Evolutionary conservation across 441 rosid genomes (phyloP), one percentile per base, ranked within the genome.

Genomic region (Pelargonium myrrhifolium): DNA sequence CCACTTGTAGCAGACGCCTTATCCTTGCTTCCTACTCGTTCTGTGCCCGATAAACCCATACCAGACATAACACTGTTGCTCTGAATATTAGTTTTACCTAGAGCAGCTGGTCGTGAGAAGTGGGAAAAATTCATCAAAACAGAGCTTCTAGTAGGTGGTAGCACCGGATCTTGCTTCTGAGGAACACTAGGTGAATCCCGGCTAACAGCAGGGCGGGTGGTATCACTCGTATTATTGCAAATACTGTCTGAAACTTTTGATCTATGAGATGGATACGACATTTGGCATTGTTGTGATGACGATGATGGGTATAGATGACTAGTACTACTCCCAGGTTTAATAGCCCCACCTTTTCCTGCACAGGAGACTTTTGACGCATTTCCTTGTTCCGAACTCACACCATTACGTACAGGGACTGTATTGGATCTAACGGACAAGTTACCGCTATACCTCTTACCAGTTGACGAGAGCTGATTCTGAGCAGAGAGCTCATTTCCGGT

Each of bases 41-140:
- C 49, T 43, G 37, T 31, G 37, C 37, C 37, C 6, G 49, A 43
- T 43, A 43, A 43, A 55, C 67, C 75, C 76, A 77, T 73, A 68
- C 77, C 79, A 71, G 77, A 60, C 56, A 64, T 75, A 17, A 47
- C 59, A 56, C 79, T 73, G 31, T 72, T 62, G 68, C 69, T 82
- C 76, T 74, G 78, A 55, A 76, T 73, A 77, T 71, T 74, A 35
- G 84, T 78, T 75, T 80, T 89, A 18, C 71, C 81, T 73, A 80
- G 78, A 68, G 85, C 71, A 68, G 77, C 85, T 73, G 93, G 92
- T 65, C 88, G 81, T 20, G 83, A 75, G 75, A 89, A 92, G 79
- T 92, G 91, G 20, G 95, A 86, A 68, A 88, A 89, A 72, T 89
- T 88, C 74, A 87, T 65, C 64, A 85, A 45, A 71, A 70, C 71